Conservation (phyloP, 1,284 basidiomycete species). For the Sphagnurus paluster region DNA sequence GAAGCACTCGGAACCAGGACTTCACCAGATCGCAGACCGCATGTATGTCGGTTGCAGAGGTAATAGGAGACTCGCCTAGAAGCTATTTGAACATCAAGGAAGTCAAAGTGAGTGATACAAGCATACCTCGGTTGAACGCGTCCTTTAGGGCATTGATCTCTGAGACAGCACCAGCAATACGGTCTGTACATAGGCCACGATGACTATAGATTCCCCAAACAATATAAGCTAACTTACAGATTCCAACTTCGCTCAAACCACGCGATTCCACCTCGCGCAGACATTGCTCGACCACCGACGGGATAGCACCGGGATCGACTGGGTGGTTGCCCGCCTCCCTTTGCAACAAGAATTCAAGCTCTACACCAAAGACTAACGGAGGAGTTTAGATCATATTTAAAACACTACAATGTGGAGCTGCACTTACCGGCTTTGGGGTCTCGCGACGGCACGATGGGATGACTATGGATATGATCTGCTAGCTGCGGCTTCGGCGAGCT, state of each 20-base stretch:
- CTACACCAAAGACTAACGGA: constrained; percentile 72
- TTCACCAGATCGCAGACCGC: constrained; percentile 81
- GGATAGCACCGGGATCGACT: constrained; percentile 56
- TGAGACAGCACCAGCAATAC: constrained; percentile 75
- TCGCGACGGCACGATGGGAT: constrained; percentile 38
- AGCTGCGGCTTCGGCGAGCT: constrained; percentile 68
- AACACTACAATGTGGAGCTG: not conserved
- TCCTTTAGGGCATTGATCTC: constrained; percentile 71
- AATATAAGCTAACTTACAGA: constrained; percentile 54
- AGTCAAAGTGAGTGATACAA: not conserved
- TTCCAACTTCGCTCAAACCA: constrained; percentile 77
- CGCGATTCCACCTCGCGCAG: constrained; percentile 70
- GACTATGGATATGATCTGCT: constrained; percentile 67
- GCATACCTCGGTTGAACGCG: constrained; percentile 67
- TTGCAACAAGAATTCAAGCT: constrained; percentile 63
- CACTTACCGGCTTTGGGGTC: constrained; percentile 67
- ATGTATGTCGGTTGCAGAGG: constrained; percentile 67
- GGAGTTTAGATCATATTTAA: constrained; percentile 9
- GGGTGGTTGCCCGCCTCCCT: constrained; percentile 57
- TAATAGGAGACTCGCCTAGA: constrained; percentile 64
- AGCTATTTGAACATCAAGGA: not conserved
- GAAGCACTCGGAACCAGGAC: constrained; percentile 79
- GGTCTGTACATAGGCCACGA: constrained; percentile 49
- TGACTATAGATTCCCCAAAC: not conserved
- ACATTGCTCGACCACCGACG: constrained; percentile 63